Conservation (phyloP, 106 monocot species). For the Dioscorea alata region DNA sequence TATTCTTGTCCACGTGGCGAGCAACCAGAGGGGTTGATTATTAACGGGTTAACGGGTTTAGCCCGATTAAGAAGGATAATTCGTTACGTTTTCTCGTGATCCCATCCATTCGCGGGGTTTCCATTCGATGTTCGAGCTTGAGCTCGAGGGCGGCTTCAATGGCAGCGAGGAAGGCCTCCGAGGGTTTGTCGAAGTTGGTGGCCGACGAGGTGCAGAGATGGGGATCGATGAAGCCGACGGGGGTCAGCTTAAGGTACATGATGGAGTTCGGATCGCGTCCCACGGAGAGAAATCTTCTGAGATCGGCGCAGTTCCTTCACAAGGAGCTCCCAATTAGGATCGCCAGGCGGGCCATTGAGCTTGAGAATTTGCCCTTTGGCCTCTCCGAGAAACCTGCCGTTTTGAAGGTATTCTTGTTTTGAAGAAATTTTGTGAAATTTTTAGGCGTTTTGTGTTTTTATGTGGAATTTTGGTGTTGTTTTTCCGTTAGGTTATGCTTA, state of each 20-base stretch:
- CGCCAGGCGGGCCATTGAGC: conserved; percentile 71
- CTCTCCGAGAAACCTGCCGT: conserved; percentile 74
- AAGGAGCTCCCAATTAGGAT: conserved; percentile 84
- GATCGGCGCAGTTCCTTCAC: conserved; percentile 83
- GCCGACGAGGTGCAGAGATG: conserved; percentile 70
- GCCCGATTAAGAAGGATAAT: too few species aligned
- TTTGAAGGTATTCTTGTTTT: conserved; percentile 41
- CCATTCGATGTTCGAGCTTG: too few species aligned
- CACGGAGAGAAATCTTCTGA: conserved; percentile 45
- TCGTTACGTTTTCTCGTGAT: too few species aligned
- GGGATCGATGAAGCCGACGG: conserved; percentile 83
- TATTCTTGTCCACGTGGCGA: too few species aligned
- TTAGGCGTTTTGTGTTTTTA: neutral
- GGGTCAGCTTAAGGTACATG: conserved; percentile 84
- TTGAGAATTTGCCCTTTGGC: conserved; percentile 72
- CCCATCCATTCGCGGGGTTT: too few species aligned
- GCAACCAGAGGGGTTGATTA: too few species aligned
- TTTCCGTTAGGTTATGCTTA: too few species aligned
- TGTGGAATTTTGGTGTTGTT: too few species aligned
- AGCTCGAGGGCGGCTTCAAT: conserved; percentile 4
- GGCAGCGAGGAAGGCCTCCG: conserved; percentile 57
- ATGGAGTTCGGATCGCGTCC: conserved; percentile 89
- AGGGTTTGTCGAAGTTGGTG: conserved; percentile 28
- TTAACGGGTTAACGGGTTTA: too few species aligned
- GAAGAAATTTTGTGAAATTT: neutral